A percentile compares a stretch with the other conserved stretches of the same genome.
These are phyloP conservation scores for Peribolospora baueri DNA, from an alignment of 768 basidiomycete species.

Conservation along the genomic window DNA sequence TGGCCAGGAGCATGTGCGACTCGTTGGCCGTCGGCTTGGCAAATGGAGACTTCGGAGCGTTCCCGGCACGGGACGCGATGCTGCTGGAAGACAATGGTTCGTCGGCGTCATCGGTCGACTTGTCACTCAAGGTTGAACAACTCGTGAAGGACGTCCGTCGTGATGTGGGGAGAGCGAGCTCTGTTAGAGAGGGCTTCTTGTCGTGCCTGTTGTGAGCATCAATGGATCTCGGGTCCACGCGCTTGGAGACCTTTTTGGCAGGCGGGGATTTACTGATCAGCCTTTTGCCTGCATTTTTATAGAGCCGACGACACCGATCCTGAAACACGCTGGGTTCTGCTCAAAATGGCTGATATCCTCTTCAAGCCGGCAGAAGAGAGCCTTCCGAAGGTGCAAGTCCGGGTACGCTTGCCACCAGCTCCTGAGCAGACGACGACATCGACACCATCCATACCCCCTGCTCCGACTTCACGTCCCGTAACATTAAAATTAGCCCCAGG, in stretches of 20 bases:
- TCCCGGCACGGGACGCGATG: constrained; percentile 6
- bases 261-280: background rate
- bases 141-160: constrained; percentile 49
- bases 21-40: constrained; percentile 63
- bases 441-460: constrained; percentile 22
- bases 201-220: constrained; percentile 3
- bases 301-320: constrained; percentile 57
- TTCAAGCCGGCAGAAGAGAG: constrained; percentile 62
- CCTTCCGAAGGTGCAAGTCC: constrained; percentile 63
- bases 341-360: constrained; percentile 75
- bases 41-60: constrained; percentile 70
- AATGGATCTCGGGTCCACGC: background rate
- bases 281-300: background rate
- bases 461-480: background rate
- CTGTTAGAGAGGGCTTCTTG: constrained; percentile 1
- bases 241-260: background rate
- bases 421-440: constrained; percentile 30
- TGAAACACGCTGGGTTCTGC: constrained; percentile 69
- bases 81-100: too few relatives aligned
- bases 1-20: constrained; percentile 61
- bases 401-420: constrained; percentile 50
- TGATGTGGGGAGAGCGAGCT: constrained; percentile 42
- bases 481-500: too few relatives aligned
- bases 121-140: constrained; percentile 29
- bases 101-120: too few relatives aligned